Conservation (phyloP, 2,329 filamentous ascomycete genomes). For the Niveomyces coronatus region DNA sequence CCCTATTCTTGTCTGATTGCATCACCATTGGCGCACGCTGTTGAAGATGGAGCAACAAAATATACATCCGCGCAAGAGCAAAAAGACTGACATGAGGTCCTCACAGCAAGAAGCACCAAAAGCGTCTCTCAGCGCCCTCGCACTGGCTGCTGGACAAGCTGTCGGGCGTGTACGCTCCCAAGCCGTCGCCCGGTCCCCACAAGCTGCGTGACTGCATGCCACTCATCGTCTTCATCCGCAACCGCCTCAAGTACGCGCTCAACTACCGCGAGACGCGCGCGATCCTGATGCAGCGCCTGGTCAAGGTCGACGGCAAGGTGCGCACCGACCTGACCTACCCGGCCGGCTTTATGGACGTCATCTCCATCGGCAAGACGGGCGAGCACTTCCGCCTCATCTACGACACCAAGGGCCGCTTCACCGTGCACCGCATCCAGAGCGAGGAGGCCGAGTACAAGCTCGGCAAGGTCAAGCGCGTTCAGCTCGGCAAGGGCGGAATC, state of each 20-base stretch:
- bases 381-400: conserved; percentile 99
- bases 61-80: background rate
- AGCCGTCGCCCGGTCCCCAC: conserved; percentile 78
- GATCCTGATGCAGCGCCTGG: conserved; percentile 98
- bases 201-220: conserved; percentile 99
- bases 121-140: conserved; percentile 97
- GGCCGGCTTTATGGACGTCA: conserved; percentile 98
- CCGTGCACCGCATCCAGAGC: conserved; percentile 96
- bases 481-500: conserved; percentile 98
- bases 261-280: conserved; percentile 96
- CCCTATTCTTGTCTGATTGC: no score
- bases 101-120: conserved; percentile 95
- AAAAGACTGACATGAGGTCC: conserved; percentile 24
- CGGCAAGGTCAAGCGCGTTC: conserved; percentile 99
- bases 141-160: conserved; percentile 99
- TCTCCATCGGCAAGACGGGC: conserved; percentile 98
- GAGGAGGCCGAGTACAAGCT: conserved; percentile 99
- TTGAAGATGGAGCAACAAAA: background rate
- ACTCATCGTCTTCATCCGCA: conserved; percentile 94
- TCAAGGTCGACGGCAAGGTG: conserved; percentile 99
- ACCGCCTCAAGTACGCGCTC: conserved; percentile 98
- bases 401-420: conserved; percentile 99
- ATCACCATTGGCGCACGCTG: background rate
- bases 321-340: conserved; percentile 98
- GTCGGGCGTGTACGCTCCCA: conserved; percentile 74